Evolutionary conservation across 2,329 filamentous ascomycete genomes (phyloP).

Genomic region (Fusarium lateritium): DNA sequence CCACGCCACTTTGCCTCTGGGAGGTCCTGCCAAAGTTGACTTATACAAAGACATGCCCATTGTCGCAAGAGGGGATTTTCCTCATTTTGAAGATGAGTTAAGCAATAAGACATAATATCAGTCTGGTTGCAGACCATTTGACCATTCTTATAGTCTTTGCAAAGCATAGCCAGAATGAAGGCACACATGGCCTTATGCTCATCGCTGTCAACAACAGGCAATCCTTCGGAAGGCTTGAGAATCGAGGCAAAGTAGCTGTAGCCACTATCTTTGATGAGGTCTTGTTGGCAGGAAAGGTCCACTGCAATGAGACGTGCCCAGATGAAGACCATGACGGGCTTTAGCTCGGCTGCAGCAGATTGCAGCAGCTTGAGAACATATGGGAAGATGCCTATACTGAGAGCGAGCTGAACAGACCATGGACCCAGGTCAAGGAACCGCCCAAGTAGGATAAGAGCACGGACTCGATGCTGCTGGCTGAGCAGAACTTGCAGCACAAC

Average conservation of each 20-base stretch:
- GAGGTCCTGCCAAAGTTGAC: conserved; percentile 92
- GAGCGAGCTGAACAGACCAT: conserved; percentile 97
- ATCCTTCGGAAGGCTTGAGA: conserved; percentile 84
- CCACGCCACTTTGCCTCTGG: conserved; percentile 96
- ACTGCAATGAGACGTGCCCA: conserved; percentile 97
- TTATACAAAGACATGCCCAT: conserved; percentile 96
- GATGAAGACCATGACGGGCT: conserved; percentile 99
- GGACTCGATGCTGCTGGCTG: conserved; percentile 93
- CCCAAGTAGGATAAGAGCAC: conserved; percentile 91
- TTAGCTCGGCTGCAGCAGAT: conserved; percentile 93
- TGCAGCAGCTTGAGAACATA: conserved; percentile 98
- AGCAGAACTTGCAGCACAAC: conserved; percentile 96
- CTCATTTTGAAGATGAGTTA: conserved; percentile 85
- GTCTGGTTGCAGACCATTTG: conserved; percentile 92
- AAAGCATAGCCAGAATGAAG: conserved; percentile 97
- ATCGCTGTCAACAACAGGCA: conserved; percentile 88
- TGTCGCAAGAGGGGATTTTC: conserved; percentile 92
- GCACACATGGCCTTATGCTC: conserved; percentile 99
- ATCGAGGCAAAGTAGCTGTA: conserved; percentile 98
- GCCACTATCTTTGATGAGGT: conserved; percentile 95
- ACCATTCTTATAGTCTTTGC: conserved; percentile 92
- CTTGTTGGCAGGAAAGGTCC: conserved; percentile 92
- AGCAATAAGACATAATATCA: conserved; percentile 90
- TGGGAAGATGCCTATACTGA: conserved; percentile 98
- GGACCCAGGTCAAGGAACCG: conserved; percentile 96